Base-by-base conservation (phyloP, 2,329 filamentous ascomycete genomes). In the Neofusicoccum umdonicola region DNA sequence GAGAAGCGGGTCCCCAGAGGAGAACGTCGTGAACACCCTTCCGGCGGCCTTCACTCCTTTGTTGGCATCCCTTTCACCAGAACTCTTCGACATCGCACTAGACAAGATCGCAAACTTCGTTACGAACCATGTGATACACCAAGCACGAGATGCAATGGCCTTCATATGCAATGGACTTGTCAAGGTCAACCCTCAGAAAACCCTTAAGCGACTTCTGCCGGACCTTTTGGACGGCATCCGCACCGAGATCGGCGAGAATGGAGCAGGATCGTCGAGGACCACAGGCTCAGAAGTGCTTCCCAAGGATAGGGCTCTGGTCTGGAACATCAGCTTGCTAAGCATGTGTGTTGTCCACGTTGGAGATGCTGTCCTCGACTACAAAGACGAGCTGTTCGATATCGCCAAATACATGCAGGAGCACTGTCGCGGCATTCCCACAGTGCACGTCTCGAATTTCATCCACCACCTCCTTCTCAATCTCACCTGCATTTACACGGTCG, bases 271-370 rank as follows among this genome's bases (percentile, higher is more conserved):
- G 1, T 96, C 96, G 65, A 87, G 95, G 71, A 98, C 93, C 64
- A 96, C 92, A 63, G 95, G 95, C 19, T 91, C 91, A 0, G 95
- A 99, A 76, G 93, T 98, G 48, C 84, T 99, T 17, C 95, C 95
- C 8, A 87, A 95, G 69, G 95, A 99, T 75, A 86, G 95, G 63
- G 95, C 92, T 3, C 82, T 99, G 15, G 93, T 99, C 0, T 99
- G 96, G 96, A 92, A 98, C 73, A 87, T 98, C 66, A 97, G 92
- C 77, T 93, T 99, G 83, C 85, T 99, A 4, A 96, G 93, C 74
- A 99, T 99, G 94, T 95, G 92, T 66, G 92, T 97, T 22, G 95
- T 99, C 3, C 95, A 99, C 72, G 93, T 99, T 51, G 95, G 95
- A 39, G 88, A 89, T 68, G 91, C 95, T 69, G 91, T 98, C 13